Evolutionary conservation across 352 stramenopile species (phyloP), one percentile per base, ranked within the genome.

Genomic region (Peronospora tabacina): DNA sequence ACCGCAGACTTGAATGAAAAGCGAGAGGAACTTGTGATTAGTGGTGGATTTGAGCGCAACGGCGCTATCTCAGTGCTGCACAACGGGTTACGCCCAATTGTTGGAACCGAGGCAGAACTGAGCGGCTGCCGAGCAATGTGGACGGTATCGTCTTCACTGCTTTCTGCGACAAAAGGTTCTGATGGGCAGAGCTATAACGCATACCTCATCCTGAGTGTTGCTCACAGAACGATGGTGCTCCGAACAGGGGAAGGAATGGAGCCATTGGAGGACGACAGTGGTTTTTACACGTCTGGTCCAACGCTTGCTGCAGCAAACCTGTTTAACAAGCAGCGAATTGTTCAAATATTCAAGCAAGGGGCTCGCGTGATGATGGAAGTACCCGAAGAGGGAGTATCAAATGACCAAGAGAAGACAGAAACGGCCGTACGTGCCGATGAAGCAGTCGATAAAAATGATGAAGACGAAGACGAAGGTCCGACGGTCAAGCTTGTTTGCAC

Each of bases 271-370:
- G 78, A 87, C 55, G 74, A 89, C 40, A 87, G 76, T 35, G 82
- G 82, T 0, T 91, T 94, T 44, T 94, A 90, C 41, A 87, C 80
- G 2, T 86, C 77, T 8, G 82, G 82, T 0, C 74, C 82, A 15
- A 94, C 82, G 1, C 61, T 94, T 15, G 75, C 77, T 5, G 80
- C 80, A 0, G 72, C 80, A 3, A 94, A 94, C 34, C 30, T 94
- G 53, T 89, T 94, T 42, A 66, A 78, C 44, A 78, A 83, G 37
- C 72, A 88, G 40, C 78, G 82, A 0, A 94, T 94, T 49, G 72
- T 94, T 10, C 82, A 94, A 48, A 80, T 94, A 36, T 93, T 90
- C 50, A 86, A 87, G 38, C 82, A 90, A 61, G 82, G 82, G 12
- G 76, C 73, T 16, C 75, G 80, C 11, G 76, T 90, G 35, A 90